Evolutionary conservation across 345 rosid species (phyloP), one percentile per base, ranked within the genome.

Genomic region (Lenwebbia sp.): DNA sequence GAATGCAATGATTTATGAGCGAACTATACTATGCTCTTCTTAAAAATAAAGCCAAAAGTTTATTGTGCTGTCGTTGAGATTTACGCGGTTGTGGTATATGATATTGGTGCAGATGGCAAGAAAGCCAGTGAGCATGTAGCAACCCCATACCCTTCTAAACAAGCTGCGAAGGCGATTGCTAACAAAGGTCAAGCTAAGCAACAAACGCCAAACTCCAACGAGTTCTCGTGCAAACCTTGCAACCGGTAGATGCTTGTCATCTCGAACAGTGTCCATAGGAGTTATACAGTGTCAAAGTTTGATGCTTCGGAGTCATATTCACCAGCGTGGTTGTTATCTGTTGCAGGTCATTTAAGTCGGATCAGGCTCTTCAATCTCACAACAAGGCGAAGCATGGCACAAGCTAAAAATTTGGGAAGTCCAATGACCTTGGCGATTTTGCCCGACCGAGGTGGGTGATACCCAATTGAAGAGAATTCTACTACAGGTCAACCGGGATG

Each of bases 71-170:
- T 28, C 49, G 19, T 41, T 33, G 47, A 70, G 78, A 33, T 70
- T 70, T 33, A 70, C 11, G 10, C 26, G 10, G 78, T 37, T 5
- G 76, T 4, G 4, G 13, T 70, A 70, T 19, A 1, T 70, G 78
- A 70, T 17, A 19, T 70, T 1, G 57, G 49, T 85, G 85, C 93
- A 95, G 97, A 92, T 55, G 87, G 90, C 44, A 94, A 92, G 95
- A 96, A 94, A 88, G 91, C 78, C 26, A 70, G 82, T 62, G 92
- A 52, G 21, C 96, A 94, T 55, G 30, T 86, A 2, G 95, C 97
- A 49, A 95, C 98, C 26, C 99, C 99, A 37, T 90, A 96, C 90
- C 99, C 98, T 54, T 86, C 95, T 14, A 96, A 96, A 91, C 89
- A 93, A 51, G 89, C 65, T 54, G 90, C 84, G 15, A 95, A 94